Evolutionary conservation across 352 stramenopile genomes (phyloP).

Genomic region (Globisporangium camurandrum): DNA sequence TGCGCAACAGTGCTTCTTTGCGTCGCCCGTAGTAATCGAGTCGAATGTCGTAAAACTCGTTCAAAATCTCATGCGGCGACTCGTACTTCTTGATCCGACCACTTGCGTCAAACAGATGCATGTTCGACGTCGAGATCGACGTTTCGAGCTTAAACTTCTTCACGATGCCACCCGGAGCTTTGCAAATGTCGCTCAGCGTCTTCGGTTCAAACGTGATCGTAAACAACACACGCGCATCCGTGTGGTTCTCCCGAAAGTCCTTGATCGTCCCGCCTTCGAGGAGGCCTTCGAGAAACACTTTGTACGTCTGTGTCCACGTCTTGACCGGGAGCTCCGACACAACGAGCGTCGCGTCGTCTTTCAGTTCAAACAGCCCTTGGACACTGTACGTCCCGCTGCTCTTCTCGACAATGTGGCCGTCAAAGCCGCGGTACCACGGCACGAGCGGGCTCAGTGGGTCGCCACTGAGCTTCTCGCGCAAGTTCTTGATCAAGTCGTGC

Average conservation of each 20-base stretch:
- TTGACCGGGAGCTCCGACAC: slow-evolving; percentile 96
- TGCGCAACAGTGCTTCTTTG: slow-evolving; percentile 85
- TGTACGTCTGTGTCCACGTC: slow-evolving; percentile 96
- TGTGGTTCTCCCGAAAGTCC: slow-evolving; percentile 92
- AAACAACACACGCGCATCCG: slow-evolving; percentile 89
- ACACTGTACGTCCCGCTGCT: slow-evolving; percentile 69
- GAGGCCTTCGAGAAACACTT: slow-evolving; percentile 90
- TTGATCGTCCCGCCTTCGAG: slow-evolving; percentile 84
- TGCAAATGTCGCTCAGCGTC: slow-evolving; percentile 57
- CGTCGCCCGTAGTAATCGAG: slow-evolving; percentile 90
- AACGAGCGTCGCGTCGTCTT: slow-evolving; percentile 84
- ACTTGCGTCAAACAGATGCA: slow-evolving; percentile 92
- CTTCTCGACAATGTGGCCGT: slow-evolving; percentile 81
- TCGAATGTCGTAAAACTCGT: slow-evolving; percentile 92
- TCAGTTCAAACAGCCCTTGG: slow-evolving; percentile 76
- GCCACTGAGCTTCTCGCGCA: slow-evolving; percentile 57
- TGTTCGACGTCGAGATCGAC: slow-evolving; percentile 93
- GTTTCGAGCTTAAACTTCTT: slow-evolving; percentile 96
- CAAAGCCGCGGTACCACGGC: slow-evolving; percentile 93
- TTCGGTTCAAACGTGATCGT: slow-evolving; percentile 78
- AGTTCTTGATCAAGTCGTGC: slow-evolving; percentile 77
- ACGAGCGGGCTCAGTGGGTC: slow-evolving; percentile 51
- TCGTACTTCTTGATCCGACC: slow-evolving; percentile 93
- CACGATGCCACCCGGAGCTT: slow-evolving; percentile 69
- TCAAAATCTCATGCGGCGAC: slow-evolving; percentile 87